Evolutionary conservation across 768 basidiomycete species (phyloP).

Genomic region (Neoboletus magnificus): DNA sequence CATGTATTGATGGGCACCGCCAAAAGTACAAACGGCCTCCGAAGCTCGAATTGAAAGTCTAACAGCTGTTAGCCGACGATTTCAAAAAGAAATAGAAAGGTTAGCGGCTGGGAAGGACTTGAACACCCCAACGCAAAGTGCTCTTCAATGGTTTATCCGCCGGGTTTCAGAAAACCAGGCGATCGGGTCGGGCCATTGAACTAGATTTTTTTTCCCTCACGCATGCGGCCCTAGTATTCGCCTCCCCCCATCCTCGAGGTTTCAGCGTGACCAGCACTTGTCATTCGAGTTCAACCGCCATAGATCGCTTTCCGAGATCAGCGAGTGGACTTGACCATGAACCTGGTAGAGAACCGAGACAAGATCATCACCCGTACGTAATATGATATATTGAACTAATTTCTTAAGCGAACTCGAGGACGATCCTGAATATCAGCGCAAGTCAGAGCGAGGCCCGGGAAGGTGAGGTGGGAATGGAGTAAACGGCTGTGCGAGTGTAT

Average conservation of each 20-base stretch:
- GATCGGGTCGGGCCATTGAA: background rate
- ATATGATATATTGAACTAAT: background rate
- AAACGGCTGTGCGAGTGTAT: too few relatives aligned
- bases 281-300: background rate
- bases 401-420: background rate
- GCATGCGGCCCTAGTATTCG: background rate
- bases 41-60: background rate
- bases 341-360: too few relatives aligned
- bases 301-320: background rate
- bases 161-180: background rate
- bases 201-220: background rate
- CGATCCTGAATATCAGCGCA: background rate
- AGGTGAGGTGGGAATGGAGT: too few relatives aligned
- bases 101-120: background rate
- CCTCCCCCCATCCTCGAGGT: background rate
- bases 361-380: too few relatives aligned
- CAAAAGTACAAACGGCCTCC: background rate
- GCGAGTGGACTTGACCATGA: too few relatives aligned
- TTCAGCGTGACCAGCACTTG: constrained; percentile 1
- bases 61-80: background rate
- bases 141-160: background rate
- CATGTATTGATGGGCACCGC: background rate
- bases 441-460: background rate
- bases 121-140: background rate
- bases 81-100: background rate